Conservation (phyloP, 306 rosid genomes). For the Canavalia ensiformis region DNA sequence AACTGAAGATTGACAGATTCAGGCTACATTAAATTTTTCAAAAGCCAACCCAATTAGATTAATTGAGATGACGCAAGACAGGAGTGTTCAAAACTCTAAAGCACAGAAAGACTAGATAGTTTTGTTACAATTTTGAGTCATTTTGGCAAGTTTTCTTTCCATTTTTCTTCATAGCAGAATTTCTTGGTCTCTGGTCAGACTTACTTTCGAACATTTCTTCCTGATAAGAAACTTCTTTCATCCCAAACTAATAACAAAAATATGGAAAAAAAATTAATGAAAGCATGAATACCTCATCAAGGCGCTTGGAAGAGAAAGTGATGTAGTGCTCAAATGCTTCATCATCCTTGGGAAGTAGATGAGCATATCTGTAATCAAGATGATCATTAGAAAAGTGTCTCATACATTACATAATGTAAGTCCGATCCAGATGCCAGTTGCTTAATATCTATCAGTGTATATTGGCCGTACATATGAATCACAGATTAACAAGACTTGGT, state of each 20-base stretch:
- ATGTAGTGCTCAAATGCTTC: constrained; percentile 93
- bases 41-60: constrained; percentile 25
- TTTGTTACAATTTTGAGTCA: background rate
- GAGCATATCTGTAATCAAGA: constrained; percentile 73
- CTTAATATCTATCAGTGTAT: constrained; percentile 2
- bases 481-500: background rate
- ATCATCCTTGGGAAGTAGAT: constrained; percentile 87
- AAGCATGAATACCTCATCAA: constrained; percentile 83
- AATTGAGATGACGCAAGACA: constrained; percentile 14
- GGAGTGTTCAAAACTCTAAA: background rate
- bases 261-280: constrained; percentile 1
- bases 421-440: constrained; percentile 29
- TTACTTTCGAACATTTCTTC: background rate
- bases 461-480: constrained; percentile 7
- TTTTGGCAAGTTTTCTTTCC: constrained; percentile 13
- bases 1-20: constrained; percentile 1
- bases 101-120: constrained; percentile 5
- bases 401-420: constrained; percentile 25
- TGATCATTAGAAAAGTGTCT: constrained; percentile 15
- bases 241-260: constrained; percentile 14
- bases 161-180: constrained; percentile 2
- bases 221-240: too few relatives aligned
- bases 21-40: constrained; percentile 2
- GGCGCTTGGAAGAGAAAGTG: constrained; percentile 80
- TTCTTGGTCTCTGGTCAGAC: background rate